phyloP scores from a whole-genome alignment of 768 basidiomycete genomes.

The Suillus subaureus region DNA sequence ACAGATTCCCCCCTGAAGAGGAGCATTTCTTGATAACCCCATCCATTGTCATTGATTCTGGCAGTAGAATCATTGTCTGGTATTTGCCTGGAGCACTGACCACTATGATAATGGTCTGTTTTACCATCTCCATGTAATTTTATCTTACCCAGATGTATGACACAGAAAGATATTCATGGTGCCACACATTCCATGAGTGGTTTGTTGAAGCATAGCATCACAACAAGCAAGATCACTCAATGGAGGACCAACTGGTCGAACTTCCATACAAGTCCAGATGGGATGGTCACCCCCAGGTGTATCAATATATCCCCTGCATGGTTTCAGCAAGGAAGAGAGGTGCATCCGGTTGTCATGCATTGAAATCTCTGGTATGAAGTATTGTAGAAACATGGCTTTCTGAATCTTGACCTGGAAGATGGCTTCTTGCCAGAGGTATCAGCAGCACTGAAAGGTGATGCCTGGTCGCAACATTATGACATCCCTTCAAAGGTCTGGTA shows the following conservation, averaged over 20 bases:
- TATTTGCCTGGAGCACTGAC: conserved; percentile 1
- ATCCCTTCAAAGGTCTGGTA: not conserved
- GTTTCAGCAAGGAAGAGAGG: conserved; percentile 8
- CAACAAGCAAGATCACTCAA: not conserved
- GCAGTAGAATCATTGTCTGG: not conserved
- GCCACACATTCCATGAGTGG: not conserved
- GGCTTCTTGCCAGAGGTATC: not conserved
- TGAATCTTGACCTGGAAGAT: not conserved
- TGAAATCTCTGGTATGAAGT: not conserved
- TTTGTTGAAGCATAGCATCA: not conserved
- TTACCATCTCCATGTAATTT: not conserved
- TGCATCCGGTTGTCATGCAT: not conserved
- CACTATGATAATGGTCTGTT: not conserved
- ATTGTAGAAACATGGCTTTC: not conserved
- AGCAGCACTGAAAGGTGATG: not conserved
- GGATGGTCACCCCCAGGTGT: not conserved
- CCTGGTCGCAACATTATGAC: not conserved
- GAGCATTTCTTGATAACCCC: not conserved
- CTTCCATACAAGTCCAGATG: not conserved
- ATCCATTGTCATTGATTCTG: not conserved
- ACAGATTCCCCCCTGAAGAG: not conserved
- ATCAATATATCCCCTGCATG: conserved; percentile 4
- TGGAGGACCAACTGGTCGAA: not conserved
- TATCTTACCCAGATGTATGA: not conserved
- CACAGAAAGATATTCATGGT: not conserved